Evolutionary conservation across 176 grass and related monocot species (phyloP).

Genomic region (Bonia amplexicaulis): DNA sequence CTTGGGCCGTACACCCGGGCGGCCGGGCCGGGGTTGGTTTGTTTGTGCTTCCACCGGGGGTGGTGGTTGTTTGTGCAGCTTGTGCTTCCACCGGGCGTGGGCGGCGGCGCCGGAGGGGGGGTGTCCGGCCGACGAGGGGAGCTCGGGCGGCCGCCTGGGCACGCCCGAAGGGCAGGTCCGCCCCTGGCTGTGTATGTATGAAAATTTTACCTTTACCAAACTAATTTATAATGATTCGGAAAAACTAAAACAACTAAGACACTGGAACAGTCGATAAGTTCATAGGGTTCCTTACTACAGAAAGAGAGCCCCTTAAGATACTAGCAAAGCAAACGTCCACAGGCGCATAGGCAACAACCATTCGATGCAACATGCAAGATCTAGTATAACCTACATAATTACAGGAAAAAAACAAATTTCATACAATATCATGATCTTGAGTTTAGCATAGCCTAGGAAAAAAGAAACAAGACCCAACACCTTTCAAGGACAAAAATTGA

Average conservation of each 20-base stretch:
- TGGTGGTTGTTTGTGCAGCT: too few relatives aligned
- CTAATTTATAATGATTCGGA: not conserved
- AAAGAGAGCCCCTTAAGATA: not conserved
- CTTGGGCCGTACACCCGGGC: too few relatives aligned
- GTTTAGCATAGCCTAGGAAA: not conserved
- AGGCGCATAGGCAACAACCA: not conserved
- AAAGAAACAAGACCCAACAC: not conserved
- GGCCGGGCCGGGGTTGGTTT: too few relatives aligned
- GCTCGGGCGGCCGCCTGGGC: too few relatives aligned
- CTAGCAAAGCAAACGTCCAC: not conserved
- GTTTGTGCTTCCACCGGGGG: too few relatives aligned
- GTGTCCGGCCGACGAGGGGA: too few relatives aligned
- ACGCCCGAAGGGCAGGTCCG: too few relatives aligned
- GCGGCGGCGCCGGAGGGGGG: too few relatives aligned
- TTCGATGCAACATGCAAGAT: too few relatives aligned
- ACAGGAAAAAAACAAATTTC: not conserved
- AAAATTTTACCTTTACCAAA: not conserved
- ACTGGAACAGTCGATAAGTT: not conserved
- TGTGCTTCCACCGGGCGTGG: too few relatives aligned
- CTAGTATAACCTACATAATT: not conserved
- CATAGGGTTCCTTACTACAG: not conserved
- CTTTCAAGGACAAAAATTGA: not conserved
- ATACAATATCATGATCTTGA: not conserved
- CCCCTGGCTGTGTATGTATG: too few relatives aligned
- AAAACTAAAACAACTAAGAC: not conserved